A percentile compares a stretch with the other conserved stretches of the same genome.
phyloP scores from a whole-genome alignment of 768 basidiomycete genomes.

The Strobilomyces dryophilus region DNA sequence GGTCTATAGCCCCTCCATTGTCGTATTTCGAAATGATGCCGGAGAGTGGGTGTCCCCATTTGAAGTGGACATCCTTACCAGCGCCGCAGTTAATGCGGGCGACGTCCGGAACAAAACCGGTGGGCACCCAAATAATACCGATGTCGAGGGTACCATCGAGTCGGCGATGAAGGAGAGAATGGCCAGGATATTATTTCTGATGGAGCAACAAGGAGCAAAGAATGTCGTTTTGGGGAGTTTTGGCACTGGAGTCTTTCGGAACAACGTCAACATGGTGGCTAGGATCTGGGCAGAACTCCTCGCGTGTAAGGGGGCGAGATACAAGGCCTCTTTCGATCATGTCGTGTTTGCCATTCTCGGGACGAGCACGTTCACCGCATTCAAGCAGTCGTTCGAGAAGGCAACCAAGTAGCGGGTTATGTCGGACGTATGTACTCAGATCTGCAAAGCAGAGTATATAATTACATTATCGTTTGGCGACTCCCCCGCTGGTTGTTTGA shows the following conservation, averaged over 20 bases:
- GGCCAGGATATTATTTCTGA: conserved; percentile 60
- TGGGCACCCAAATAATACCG: conserved; percentile 6
- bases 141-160: conserved; percentile 41
- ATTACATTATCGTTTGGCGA: too few species aligned
- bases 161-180: conserved; percentile 65
- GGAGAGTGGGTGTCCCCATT: conserved; percentile 55
- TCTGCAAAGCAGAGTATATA: too few species aligned
- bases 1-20: conserved; percentile 65
- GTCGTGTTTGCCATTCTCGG: conserved; percentile 68
- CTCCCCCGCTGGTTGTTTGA: too few species aligned
- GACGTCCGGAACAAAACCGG: conserved; percentile 34
- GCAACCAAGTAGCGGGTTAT: not conserved
- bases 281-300: conserved; percentile 63
- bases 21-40: conserved; percentile 59
- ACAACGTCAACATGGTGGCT: conserved; percentile 55
- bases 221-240: conserved; percentile 70
- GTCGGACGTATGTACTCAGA: too few species aligned
- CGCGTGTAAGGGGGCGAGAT: conserved; percentile 45
- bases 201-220: conserved; percentile 56
- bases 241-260: conserved; percentile 75
- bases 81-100: conserved; percentile 73
- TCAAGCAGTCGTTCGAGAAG: conserved; percentile 35
- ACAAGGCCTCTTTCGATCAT: conserved; percentile 52
- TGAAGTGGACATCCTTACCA: conserved; percentile 62
- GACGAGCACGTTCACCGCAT: conserved; percentile 41